Evolutionary conservation across 495 filamentous ascomycete species (phyloP).

Genomic region (Aspergillus avenaceus): DNA sequence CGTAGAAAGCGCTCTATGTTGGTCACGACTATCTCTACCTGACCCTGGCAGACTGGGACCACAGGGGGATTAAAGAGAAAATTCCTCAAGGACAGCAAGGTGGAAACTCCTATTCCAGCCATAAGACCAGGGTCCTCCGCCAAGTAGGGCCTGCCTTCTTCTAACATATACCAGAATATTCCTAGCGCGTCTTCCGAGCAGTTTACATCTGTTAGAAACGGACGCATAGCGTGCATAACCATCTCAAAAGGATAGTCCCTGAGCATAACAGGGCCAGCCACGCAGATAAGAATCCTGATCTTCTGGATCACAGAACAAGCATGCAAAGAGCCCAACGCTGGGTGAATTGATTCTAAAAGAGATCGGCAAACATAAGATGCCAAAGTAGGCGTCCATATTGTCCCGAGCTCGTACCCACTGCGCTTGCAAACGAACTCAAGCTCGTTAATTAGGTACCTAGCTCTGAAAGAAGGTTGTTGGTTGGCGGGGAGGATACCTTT

Average conservation of each 20-base stretch:
- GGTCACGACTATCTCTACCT: slow-evolving; percentile 63
- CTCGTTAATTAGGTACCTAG: slow-evolving; percentile 67
- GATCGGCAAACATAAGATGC: slow-evolving; percentile 72
- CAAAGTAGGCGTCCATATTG: slow-evolving; percentile 73
- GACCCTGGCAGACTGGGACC: slow-evolving; percentile 70
- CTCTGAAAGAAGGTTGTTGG: slow-evolving; percentile 83
- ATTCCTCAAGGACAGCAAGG: slow-evolving; percentile 67
- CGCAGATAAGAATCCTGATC: slow-evolving; percentile 71
- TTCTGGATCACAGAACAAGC: slow-evolving; percentile 83
- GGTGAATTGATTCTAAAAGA: slow-evolving; percentile 74
- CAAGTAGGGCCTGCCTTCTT: slow-evolving; percentile 63
- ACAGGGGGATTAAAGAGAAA: slow-evolving; percentile 64
- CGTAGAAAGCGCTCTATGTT: slow-evolving; percentile 63
- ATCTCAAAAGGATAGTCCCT: slow-evolving; percentile 87
- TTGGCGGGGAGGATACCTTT: slow-evolving; percentile 57
- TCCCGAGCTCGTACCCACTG: slow-evolving; percentile 56
- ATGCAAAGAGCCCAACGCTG: slow-evolving; percentile 83
- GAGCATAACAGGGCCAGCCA: slow-evolving; percentile 67
- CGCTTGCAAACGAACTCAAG: slow-evolving; percentile 72
- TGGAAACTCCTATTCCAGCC: slow-evolving; percentile 70
- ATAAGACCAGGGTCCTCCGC: slow-evolving; percentile 65
- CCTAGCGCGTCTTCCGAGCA: slow-evolving; percentile 93
- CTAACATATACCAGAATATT: slow-evolving; percentile 79
- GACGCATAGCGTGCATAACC: slow-evolving; percentile 74
- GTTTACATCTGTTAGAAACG: slow-evolving; percentile 73